A percentile compares a stretch with the other conserved stretches of the same genome.
Conservation (phyloP, 208 protist genomes). For the Trypanosoma vivax region DNA sequence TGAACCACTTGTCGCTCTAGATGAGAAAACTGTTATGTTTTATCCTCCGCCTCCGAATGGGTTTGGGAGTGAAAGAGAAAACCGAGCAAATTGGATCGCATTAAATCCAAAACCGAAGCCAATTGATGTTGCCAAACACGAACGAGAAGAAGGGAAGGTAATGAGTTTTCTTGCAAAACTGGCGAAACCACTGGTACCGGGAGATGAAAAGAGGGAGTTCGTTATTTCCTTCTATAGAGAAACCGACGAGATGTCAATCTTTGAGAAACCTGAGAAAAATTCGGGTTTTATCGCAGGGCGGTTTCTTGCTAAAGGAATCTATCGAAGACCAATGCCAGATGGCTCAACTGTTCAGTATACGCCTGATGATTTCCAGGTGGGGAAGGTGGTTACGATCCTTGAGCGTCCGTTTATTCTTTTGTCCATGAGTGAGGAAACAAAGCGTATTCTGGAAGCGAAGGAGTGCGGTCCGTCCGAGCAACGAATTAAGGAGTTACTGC, state of each 20-base stretch:
- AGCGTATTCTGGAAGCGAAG: conserved; percentile 57
- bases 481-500: conserved; percentile 58
- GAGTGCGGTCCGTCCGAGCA: conserved; percentile 51
- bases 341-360: conserved; percentile 55
- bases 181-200: conserved; percentile 45
- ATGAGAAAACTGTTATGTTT: conserved; percentile 49
- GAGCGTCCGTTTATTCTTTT: conserved; percentile 65
- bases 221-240: conserved; percentile 87
- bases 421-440: conserved; percentile 61
- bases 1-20: conserved; percentile 35
- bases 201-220: conserved; percentile 78
- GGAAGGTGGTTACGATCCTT: conserved; percentile 66
- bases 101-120: conserved; percentile 65
- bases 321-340: conserved; percentile 62
- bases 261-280: conserved; percentile 75
- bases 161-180: conserved; percentile 78
- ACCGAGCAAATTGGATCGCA: conserved; percentile 68
- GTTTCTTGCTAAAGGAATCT: conserved; percentile 78
- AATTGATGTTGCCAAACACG: conserved; percentile 55
- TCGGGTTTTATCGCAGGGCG: conserved; percentile 85
- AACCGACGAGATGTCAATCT: conserved; percentile 81
- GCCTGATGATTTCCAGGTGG: conserved; percentile 71
- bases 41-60: conserved; percentile 88
- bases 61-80: conserved; percentile 84
- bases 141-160: conserved; percentile 67